Evolutionary conservation across 2,329 filamentous ascomycete species (phyloP).

Genomic region (Geosmithia flava): DNA sequence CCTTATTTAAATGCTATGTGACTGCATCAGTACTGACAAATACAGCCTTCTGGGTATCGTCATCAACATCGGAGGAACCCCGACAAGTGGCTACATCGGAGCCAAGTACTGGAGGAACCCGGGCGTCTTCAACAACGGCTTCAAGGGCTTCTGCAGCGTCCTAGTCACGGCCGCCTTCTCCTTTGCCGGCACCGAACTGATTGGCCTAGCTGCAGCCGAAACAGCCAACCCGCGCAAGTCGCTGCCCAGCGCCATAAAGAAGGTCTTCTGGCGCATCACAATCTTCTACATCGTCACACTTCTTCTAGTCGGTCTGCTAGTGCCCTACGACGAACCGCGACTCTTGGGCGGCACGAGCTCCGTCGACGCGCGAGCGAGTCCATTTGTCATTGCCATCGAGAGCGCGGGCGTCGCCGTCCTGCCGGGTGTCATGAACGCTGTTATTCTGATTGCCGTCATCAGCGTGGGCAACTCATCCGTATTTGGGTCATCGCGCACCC

Average conservation of each 20-base stretch:
- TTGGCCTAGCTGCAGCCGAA: conserved; percentile 66
- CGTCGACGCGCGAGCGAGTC: conserved; percentile 65
- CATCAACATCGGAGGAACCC: conserved; percentile 71
- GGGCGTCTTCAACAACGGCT: conserved; percentile 74
- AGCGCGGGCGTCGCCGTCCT: conserved; percentile 72
- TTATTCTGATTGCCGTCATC: conserved; percentile 81
- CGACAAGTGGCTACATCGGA: conserved; percentile 65
- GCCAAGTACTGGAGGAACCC: conserved; percentile 65
- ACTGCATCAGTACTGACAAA: neutral
- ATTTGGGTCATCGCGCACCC: conserved; percentile 81
- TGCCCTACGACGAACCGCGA: conserved; percentile 55
- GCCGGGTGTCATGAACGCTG: conserved; percentile 82
- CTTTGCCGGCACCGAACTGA: conserved; percentile 64
- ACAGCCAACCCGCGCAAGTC: conserved; percentile 70
- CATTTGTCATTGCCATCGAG: conserved; percentile 86
- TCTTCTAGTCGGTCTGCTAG: conserved; percentile 68
- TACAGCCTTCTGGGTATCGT: conserved; percentile 69
- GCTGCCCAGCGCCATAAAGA: conserved; percentile 77
- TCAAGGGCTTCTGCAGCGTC: conserved; percentile 67
- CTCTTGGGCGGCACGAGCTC: conserved; percentile 44
- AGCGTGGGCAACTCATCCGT: conserved; percentile 88
- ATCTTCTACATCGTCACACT: conserved; percentile 84
- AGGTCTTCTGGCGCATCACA: conserved; percentile 89
- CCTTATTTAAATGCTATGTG: conserved; percentile 3
- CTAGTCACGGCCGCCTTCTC: conserved; percentile 69